phyloP scores from a whole-genome alignment of 257 asterid species.

The Buddleja alternifolia region DNA sequence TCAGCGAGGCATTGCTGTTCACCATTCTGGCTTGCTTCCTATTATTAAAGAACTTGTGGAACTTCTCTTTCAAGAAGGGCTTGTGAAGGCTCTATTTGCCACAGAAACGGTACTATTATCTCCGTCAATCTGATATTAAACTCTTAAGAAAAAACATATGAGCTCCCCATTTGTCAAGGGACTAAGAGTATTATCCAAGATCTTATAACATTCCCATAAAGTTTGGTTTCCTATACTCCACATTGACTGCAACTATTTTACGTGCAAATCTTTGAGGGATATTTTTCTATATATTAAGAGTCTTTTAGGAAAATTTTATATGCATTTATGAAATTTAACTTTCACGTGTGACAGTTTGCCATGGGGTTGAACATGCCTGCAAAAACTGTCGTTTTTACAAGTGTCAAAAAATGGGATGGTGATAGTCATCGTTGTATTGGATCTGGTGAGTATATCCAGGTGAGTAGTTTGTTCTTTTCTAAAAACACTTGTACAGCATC shows the following conservation, averaged over 20 bases:
- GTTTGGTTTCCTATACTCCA: neutral
- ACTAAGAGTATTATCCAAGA: neutral
- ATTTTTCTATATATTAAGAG: neutral
- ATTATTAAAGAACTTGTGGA: conserved; percentile 95
- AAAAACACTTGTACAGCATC: conserved; percentile 6
- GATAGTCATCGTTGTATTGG: conserved; percentile 97
- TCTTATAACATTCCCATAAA: conserved; percentile 11
- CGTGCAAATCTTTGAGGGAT: neutral
- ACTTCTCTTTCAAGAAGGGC: conserved; percentile 99
- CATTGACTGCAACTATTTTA: neutral
- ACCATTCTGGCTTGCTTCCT: conserved; percentile 98
- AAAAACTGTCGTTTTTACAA: conserved; percentile 96
- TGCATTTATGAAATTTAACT: conserved; percentile 27
- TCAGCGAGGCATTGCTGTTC: conserved; percentile 97
- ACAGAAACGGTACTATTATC: conserved; percentile 82
- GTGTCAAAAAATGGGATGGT: conserved; percentile 96
- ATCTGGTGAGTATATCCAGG: conserved; percentile 99
- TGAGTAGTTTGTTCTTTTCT: conserved; percentile 39
- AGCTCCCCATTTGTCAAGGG: conserved; percentile 1
- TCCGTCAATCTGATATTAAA: conserved; percentile 5
- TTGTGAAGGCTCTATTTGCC: conserved; percentile 95
- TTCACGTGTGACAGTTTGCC: conserved; percentile 62
- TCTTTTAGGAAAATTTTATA: neutral
- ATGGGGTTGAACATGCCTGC: conserved; percentile 99
- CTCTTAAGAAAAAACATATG: neutral